A percentile compares a stretch with the other conserved stretches of the same genome.
Evolutionary conservation across 305 asterid genomes (phyloP).

Genomic region (Rubia peregrina): DNA sequence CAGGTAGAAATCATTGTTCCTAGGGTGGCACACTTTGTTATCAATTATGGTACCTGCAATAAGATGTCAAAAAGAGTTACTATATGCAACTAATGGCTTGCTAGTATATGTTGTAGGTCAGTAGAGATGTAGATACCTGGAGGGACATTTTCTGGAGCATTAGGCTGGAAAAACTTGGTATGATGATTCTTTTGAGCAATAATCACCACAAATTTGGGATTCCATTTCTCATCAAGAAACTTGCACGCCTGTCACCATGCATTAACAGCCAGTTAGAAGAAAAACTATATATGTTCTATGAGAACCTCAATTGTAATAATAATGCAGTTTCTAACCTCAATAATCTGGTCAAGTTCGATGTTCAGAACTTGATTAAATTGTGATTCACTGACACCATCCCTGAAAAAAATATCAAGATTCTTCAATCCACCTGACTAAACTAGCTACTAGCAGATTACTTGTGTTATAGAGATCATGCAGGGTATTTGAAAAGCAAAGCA

Average conservation of each 20-base stretch:
- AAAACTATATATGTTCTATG: not conserved
- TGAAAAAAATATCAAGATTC: conserved; percentile 22
- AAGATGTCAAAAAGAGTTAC: not conserved
- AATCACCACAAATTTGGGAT: conserved; percentile 75
- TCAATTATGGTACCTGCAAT: conserved; percentile 78
- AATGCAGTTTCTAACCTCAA: conserved; percentile 40
- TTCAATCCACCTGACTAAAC: conserved; percentile 1
- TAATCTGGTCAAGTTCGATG: conserved; percentile 70
- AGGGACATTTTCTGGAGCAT: conserved; percentile 75
- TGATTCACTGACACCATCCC: conserved; percentile 95
- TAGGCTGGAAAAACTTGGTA: conserved; percentile 74
- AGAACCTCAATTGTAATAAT: not conserved
- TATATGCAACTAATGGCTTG: not conserved
- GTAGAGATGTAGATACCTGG: conserved; percentile 44
- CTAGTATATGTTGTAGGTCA: not conserved
- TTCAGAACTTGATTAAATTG: conserved; percentile 89
- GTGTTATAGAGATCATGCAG: not conserved
- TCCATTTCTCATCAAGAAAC: conserved; percentile 74
- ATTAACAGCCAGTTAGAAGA: not conserved
- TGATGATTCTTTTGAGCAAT: conserved; percentile 94
- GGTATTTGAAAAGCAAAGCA: not conserved
- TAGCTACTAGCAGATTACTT: not conserved
- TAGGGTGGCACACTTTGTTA: conserved; percentile 79
- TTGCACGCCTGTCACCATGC: conserved; percentile 57
- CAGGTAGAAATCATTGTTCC: conserved; percentile 80